Evolutionary conservation across 2,329 filamentous ascomycete genomes (phyloP).

Genomic region (Emydomyces testavorans): DNA sequence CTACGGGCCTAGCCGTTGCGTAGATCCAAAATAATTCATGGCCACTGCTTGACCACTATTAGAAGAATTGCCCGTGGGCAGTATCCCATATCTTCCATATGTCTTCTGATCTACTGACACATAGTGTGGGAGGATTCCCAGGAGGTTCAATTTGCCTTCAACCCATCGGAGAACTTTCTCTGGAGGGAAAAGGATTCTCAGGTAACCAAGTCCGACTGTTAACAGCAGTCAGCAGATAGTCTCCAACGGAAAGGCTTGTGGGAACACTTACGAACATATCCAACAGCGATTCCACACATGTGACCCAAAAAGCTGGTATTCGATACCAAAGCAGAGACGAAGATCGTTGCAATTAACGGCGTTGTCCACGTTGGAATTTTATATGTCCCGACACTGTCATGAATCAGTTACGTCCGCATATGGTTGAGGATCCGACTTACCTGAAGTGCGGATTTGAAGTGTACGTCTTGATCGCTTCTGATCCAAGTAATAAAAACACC

Average conservation of each 20-base stretch:
- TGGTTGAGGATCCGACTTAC: conserved; percentile 26
- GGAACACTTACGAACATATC: conserved; percentile 63
- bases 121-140: conserved; percentile 77
- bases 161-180: conserved; percentile 81
- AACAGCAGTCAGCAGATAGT: neutral
- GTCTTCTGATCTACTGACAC: conserved; percentile 94
- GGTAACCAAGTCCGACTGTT: conserved; percentile 69
- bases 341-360: conserved; percentile 63
- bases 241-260: neutral
- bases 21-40: conserved; percentile 50
- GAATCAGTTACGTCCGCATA: conserved; percentile 15
- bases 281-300: conserved; percentile 67
- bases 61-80: conserved; percentile 48
- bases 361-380: conserved; percentile 88
- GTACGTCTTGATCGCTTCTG: conserved; percentile 78
- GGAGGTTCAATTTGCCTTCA: conserved; percentile 74
- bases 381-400: conserved; percentile 43
- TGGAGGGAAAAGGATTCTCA: conserved; percentile 79
- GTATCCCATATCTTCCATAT: conserved; percentile 79
- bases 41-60: conserved; percentile 27
- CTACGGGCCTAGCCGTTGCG: conserved; percentile 58
- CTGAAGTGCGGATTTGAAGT: conserved; percentile 66
- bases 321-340: conserved; percentile 66
- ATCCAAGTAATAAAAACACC: conserved; percentile 77
- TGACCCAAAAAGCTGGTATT: conserved; percentile 78